These are phyloP conservation scores for Oryza meridionalis DNA, from an alignment of 176 grass and related monocot species.

Conservation along the genomic window DNA sequence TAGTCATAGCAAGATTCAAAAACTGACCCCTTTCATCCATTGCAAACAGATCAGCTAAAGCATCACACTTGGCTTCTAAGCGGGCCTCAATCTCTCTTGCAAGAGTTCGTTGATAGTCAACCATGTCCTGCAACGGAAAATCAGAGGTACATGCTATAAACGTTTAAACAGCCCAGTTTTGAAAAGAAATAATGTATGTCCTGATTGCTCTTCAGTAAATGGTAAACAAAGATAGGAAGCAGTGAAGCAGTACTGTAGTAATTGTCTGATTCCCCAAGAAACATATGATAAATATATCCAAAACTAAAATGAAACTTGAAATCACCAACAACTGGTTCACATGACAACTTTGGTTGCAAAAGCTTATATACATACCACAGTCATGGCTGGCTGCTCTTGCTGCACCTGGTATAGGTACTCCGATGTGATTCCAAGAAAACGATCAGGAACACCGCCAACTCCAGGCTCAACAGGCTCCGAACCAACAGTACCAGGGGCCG, in stretches of 20 bases:
- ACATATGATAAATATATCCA: no score
- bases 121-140: conserved; percentile 67
- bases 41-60: conserved; percentile 83
- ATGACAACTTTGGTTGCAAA: neutral
- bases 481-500: conserved; percentile 25
- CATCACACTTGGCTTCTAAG: conserved; percentile 91
- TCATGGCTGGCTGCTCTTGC: conserved; percentile 65
- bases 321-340: neutral
- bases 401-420: conserved; percentile 90
- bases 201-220: neutral
- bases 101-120: conserved; percentile 82
- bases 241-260: neutral
- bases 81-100: conserved; percentile 86
- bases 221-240: neutral
- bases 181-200: neutral
- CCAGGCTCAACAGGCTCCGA: conserved; percentile 65
- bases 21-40: conserved; percentile 82
- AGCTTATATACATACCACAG: conserved; percentile 56
- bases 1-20: conserved; percentile 16
- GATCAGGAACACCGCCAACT: conserved; percentile 77
- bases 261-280: neutral
- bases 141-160: conserved; percentile 23
- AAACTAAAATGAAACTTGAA: neutral
- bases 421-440: conserved; percentile 88
- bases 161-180: neutral